These are phyloP conservation scores for Tricholoma bakamatsutake DNA, from an alignment of 768 basidiomycete species.

Conservation along the genomic window DNA sequence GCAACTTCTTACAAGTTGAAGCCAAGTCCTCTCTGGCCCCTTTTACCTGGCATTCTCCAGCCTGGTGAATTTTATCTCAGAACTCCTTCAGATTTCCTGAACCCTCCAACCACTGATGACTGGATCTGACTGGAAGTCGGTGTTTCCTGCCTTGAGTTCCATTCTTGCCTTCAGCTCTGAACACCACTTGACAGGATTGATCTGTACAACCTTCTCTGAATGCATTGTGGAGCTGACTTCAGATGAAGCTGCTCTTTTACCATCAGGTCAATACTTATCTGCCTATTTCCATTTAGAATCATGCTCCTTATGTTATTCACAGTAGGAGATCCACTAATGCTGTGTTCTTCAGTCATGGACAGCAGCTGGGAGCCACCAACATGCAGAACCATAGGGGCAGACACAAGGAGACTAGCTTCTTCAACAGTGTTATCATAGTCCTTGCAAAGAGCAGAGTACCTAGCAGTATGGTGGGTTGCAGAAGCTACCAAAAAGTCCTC, in stretches of 20 bases:
- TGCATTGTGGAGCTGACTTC: neutral
- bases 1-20: too few species aligned
- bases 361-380: too few species aligned
- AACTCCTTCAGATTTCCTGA: too few species aligned
- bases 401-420: neutral
- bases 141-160: too few species aligned
- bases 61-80: too few species aligned
- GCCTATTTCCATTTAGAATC: neutral
- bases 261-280: neutral
- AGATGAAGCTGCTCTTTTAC: neutral
- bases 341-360: too few species aligned
- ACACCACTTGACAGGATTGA: too few species aligned
- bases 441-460: conserved; percentile 10
- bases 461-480: conserved; percentile 7
- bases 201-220: neutral
- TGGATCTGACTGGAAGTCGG: too few species aligned
- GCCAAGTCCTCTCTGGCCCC: too few species aligned
- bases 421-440: conserved; percentile 1
- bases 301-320: neutral
- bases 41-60: too few species aligned
- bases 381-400: neutral
- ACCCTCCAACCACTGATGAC: too few species aligned
- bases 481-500: neutral
- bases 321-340: neutral
- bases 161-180: too few species aligned